These are phyloP conservation scores for Rhododendron griersonianum DNA, from an alignment of 148 eudicot genomes.

Conservation along the genomic window DNA sequence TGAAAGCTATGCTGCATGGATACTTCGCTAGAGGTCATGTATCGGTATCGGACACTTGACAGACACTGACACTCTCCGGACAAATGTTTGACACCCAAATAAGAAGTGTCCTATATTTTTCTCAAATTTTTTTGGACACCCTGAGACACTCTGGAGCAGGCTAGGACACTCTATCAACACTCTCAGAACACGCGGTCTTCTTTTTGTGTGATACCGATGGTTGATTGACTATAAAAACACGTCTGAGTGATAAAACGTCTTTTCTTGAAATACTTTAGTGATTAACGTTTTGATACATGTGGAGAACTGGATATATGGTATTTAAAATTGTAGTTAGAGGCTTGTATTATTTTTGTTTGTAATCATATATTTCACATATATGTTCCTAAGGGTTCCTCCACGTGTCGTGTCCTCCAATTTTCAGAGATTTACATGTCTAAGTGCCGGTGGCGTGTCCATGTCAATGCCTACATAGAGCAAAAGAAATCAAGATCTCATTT, in stretches of 20 bases:
- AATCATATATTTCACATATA: too few species aligned
- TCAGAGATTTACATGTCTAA: background rate
- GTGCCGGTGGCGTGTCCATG: background rate
- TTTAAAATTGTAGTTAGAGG: background rate
- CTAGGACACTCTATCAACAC: background rate
- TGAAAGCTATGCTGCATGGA: background rate
- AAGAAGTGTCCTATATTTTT: background rate
- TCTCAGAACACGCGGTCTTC: background rate
- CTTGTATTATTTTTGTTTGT: background rate
- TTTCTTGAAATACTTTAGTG: background rate
- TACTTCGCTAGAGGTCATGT: background rate
- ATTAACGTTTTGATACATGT: background rate
- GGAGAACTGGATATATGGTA: background rate
- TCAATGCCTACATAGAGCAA: background rate
- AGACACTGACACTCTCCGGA: background rate
- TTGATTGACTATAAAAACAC: background rate
- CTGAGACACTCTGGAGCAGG: background rate
- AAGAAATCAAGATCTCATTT: background rate
- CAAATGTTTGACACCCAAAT: background rate
- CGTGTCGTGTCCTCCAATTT: too few species aligned
- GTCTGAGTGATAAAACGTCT: background rate
- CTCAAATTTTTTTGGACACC: background rate
- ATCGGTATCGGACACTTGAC: background rate
- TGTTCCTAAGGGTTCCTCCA: background rate
- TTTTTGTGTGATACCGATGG: background rate